Evolutionary conservation across 805 yeast species (phyloP), one percentile per base, ranked within the genome.

Genomic region (Lachancea meyersii): DNA sequence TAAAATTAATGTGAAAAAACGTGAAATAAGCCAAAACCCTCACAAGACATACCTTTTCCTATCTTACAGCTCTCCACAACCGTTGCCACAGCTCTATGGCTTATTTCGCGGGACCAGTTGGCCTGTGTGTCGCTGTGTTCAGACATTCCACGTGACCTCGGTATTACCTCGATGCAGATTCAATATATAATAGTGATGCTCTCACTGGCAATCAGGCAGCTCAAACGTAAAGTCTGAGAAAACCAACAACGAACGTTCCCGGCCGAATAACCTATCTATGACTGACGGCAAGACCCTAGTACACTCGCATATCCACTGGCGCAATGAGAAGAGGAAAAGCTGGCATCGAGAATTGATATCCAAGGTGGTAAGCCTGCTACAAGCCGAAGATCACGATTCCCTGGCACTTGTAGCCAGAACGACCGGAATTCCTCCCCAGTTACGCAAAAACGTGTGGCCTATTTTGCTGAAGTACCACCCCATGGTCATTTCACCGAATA

Each of bases 401-500:
- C 64, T 89, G 36, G 94, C 97, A 1, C 68, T 78, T 49, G 63
- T 89, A 5, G 91, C 95, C 4, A 72, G 96, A 48, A 88, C 82
- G 50, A 69, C 79, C 44, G 97, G 97, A 3, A 70, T 88, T 21
- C 97, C 97, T 1, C 91, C 95, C 1, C 73, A 79, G 44, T 68
- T 87, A 41, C 72, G 97, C 46, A 79, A 77, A 50, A 69, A 73
- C 44, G 83, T 86, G 6, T 89, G 97, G 97, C 96, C 96, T 1
- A 64, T 86, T 3, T 62, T 89, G 39, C 63, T 89, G 44, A 80
- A 80, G 51, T 79, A 79, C 53, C 97, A 89, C 60, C 96, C 97
- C 1, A 85, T 80, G 67, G 95, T 86, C 11, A 63, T 77, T 24
- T 71, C 79, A 38, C 96, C 96, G 0, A 82, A 77, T 51, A 71